Evolutionary conservation across 495 filamentous ascomycete genomes (phyloP).

Genomic region (Coniosporium apollinis): DNA sequence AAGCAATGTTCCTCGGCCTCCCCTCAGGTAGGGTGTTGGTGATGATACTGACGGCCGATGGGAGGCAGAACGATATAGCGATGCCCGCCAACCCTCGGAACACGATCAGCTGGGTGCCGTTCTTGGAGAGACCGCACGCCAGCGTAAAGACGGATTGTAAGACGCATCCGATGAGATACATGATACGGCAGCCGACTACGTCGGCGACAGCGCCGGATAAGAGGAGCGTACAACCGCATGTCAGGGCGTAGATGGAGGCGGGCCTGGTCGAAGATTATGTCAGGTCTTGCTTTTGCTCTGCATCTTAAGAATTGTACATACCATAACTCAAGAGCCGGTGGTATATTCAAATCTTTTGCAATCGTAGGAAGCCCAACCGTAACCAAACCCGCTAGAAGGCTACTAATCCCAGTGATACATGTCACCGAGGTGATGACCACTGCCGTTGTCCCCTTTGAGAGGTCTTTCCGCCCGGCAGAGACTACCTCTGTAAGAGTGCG

Average conservation of each 20-base stretch:
- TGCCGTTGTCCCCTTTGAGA: slow-evolving; percentile 16
- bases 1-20: slow-evolving; percentile 28
- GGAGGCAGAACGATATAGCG: slow-evolving; percentile 33
- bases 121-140: slow-evolving; percentile 28
- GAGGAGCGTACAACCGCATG: slow-evolving; percentile 30
- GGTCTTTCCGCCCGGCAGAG: no score
- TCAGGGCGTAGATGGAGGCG: slow-evolving; percentile 28
- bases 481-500: no score
- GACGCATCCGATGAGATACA: slow-evolving; percentile 29
- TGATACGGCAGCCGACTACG: slow-evolving; percentile 29
- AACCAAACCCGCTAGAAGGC: slow-evolving; percentile 26
- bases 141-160: slow-evolving; percentile 28
- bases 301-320: slow-evolving; percentile 6
- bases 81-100: slow-evolving; percentile 36
- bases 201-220: slow-evolving; percentile 35
- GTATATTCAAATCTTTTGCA: slow-evolving; percentile 26
- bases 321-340: slow-evolving; percentile 28
- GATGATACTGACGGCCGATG: slow-evolving; percentile 32
- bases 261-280: slow-evolving; percentile 19
- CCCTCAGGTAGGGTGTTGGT: slow-evolving; percentile 25
- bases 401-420: slow-evolving; percentile 19
- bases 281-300: not conserved
- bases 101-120: slow-evolving; percentile 30
- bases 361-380: slow-evolving; percentile 35
- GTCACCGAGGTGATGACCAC: slow-evolving; percentile 26